phyloP scores from a whole-genome alignment of 169 alveolate genomes.

The Eimeria nieschulzi region DNA sequence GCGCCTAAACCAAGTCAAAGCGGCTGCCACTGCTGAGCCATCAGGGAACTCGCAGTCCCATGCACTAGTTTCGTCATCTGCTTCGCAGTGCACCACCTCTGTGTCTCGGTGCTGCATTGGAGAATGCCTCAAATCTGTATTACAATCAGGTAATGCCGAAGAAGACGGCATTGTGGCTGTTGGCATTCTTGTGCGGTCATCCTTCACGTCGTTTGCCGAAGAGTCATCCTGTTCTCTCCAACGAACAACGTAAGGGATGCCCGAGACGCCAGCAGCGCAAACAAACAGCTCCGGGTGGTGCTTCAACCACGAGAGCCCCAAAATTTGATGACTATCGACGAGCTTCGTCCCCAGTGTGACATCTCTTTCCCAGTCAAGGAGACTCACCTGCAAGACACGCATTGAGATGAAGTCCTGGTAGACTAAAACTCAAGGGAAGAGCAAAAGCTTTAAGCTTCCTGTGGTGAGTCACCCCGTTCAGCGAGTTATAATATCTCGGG shows the following conservation, averaged over 20 bases:
- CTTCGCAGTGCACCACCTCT: neutral
- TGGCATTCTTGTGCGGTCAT: conserved; percentile 25
- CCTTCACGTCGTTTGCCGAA: neutral
- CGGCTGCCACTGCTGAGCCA: conserved; percentile 35
- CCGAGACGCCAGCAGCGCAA: conserved; percentile 76
- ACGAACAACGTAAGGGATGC: conserved; percentile 76
- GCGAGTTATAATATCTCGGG: neutral
- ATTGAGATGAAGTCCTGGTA: no score
- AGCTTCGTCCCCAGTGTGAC: conserved; percentile 30
- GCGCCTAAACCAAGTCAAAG: conserved; percentile 39
- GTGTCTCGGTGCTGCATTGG: conserved; percentile 6
- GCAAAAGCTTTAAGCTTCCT: conserved; percentile 35
- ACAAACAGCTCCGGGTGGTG: conserved; percentile 76
- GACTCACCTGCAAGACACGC: conserved; percentile 21
- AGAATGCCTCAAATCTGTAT: neutral
- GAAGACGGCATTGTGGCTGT: neutral
- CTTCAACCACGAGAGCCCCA: conserved; percentile 78
- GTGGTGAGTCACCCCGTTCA: neutral
- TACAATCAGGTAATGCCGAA: neutral
- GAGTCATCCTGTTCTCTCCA: conserved; percentile 66
- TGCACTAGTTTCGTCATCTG: neutral
- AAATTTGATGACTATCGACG: conserved; percentile 71
- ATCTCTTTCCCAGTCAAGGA: conserved; percentile 52
- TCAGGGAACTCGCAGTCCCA: conserved; percentile 13
- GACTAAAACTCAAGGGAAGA: neutral